A percentile compares a stretch with the other conserved stretches of the same genome.
phyloP scores from a whole-genome alignment of 176 grass and related monocot species.

The Calamus simplicifolius region DNA sequence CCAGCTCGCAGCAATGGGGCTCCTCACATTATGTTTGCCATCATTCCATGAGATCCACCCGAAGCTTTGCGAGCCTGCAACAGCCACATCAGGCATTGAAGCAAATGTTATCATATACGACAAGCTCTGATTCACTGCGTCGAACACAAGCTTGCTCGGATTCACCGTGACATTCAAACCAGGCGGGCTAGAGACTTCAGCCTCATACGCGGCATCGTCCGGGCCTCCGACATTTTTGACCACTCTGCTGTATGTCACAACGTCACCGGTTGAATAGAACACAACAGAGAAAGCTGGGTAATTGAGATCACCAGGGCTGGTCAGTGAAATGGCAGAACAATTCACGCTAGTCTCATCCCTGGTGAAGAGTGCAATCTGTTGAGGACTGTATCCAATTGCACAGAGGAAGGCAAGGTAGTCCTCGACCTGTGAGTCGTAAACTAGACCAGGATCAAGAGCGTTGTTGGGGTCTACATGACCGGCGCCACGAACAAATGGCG shows the following conservation, averaged over 20 bases:
- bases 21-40: slow-evolving; percentile 38
- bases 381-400: slow-evolving; percentile 42
- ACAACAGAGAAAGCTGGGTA: slow-evolving; percentile 65
- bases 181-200: slow-evolving; percentile 30
- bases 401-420: slow-evolving; percentile 87
- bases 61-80: slow-evolving; percentile 34
- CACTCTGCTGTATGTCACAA: slow-evolving; percentile 49
- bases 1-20: slow-evolving; percentile 70
- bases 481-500: slow-evolving; percentile 77
- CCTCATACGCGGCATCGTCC: slow-evolving; percentile 30
- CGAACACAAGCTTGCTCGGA: slow-evolving; percentile 87
- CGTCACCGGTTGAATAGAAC: slow-evolving; percentile 53
- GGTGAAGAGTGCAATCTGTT: slow-evolving; percentile 62
- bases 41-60: slow-evolving; percentile 58
- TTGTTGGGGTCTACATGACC: slow-evolving; percentile 71
- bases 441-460: slow-evolving; percentile 63
- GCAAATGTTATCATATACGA: slow-evolving; percentile 47
- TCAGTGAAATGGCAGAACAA: slow-evolving; percentile 39
- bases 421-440: slow-evolving; percentile 48
- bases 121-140: slow-evolving; percentile 33
- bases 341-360: slow-evolving; percentile 28
- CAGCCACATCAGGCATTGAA: slow-evolving; percentile 35
- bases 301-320: slow-evolving; percentile 65
- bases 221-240: slow-evolving; percentile 65
- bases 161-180: slow-evolving; percentile 60